A percentile compares a stretch with the other conserved stretches of the same genome.
Evolutionary conservation across 148 eudicot species (phyloP).

Genomic region (Suaeda aralocaspica): DNA sequence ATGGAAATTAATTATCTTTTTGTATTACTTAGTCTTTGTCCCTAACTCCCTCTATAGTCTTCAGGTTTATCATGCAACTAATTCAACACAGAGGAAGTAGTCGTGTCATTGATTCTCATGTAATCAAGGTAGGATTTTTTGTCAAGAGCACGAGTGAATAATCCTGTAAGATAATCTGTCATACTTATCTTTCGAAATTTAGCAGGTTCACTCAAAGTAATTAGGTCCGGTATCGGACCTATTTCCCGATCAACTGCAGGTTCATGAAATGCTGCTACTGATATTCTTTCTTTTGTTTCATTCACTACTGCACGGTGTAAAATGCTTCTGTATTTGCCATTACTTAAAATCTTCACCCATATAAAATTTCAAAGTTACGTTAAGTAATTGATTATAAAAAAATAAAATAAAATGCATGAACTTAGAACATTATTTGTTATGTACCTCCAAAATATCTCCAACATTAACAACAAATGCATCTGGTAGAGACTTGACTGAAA

Average conservation of each 20-base stretch:
- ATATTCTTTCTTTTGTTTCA: conserved; percentile 24
- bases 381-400: no score
- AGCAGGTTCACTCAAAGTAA: conserved; percentile 25
- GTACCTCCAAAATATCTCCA: conserved; percentile 35
- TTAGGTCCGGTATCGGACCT: conserved; percentile 23
- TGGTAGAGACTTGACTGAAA: conserved; percentile 22
- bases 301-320: conserved; percentile 30
- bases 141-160: conserved; percentile 13
- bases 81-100: no score
- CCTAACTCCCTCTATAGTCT: no score
- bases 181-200: conserved; percentile 10
- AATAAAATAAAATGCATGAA: background rate
- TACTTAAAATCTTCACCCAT: conserved; percentile 22
- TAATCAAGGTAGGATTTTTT: conserved; percentile 27
- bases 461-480: conserved; percentile 33
- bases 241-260: conserved; percentile 9
- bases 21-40: no score
- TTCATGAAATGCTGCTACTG: conserved; percentile 29
- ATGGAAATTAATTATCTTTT: no score
- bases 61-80: no score
- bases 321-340: conserved; percentile 31
- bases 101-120: conserved; percentile 15
- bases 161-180: conserved; percentile 12
- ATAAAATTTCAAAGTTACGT: no score
- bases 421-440: background rate